Conservation (phyloP, 306 rosid genomes). For the Ammopiptanthus mongolicus region DNA sequence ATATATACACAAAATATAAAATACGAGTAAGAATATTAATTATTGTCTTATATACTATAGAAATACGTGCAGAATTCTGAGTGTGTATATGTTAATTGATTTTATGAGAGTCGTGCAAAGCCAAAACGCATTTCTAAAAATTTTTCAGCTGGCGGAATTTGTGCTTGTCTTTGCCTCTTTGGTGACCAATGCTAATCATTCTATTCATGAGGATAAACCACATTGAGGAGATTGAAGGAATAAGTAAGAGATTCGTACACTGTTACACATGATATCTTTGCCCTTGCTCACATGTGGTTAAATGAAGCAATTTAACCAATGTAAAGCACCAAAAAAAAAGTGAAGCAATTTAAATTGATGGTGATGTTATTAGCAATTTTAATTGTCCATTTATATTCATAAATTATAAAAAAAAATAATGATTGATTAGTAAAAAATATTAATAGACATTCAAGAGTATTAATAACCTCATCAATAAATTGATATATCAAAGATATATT, state of each 20-base stretch:
- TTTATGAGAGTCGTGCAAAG: not conserved
- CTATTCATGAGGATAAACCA: not conserved
- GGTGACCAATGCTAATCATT: not conserved
- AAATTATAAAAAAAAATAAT: no score
- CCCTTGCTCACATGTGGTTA: not conserved
- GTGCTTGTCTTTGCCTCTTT: not conserved
- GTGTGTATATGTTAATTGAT: not conserved
- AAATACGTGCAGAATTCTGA: not conserved
- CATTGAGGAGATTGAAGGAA: not conserved
- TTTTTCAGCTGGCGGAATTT: not conserved
- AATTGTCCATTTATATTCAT: no score
- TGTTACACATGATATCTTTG: not conserved
- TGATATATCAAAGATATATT: not conserved
- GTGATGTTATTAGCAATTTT: no score
- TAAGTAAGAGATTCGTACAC: not conserved
- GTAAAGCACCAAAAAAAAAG: no score
- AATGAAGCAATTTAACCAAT: not conserved
- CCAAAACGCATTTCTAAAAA: not conserved
- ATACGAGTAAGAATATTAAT: not conserved
- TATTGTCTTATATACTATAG: not conserved
- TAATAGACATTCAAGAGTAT: no score
- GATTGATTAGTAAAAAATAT: no score
- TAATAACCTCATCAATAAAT: not conserved
- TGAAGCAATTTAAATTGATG: not conserved
- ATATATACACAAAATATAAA: not conserved